These are phyloP conservation scores for Ceratocystis albifundus DNA, from an alignment of 2,329 filamentous ascomycete genomes.

Conservation along the genomic window DNA sequence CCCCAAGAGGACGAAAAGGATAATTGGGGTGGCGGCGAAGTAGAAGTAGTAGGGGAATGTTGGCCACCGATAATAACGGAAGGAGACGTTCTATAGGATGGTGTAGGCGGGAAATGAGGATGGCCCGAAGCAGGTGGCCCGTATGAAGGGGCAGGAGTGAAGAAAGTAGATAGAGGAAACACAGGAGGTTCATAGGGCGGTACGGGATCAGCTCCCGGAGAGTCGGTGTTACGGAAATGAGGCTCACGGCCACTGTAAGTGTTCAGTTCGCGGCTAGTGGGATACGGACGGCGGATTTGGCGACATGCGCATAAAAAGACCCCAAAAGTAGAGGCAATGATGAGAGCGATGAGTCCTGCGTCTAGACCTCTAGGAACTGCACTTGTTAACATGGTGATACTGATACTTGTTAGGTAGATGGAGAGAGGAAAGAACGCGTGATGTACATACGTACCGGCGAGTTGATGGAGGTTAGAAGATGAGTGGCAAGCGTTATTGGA, in stretches of 20 bases:
- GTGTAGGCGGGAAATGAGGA: not conserved
- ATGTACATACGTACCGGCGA: conserved; percentile 9
- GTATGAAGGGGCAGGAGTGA: conserved; percentile 5
- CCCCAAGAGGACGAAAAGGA: conserved; percentile 9
- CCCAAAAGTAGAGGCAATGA: conserved; percentile 20
- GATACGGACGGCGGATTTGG: conserved; percentile 12
- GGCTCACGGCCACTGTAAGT: not conserved
- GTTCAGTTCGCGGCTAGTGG: conserved; percentile 6
- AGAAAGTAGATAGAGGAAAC: conserved; percentile 12
- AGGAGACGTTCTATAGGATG: not conserved
- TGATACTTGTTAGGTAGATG: not conserved
- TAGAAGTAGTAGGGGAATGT: not conserved
- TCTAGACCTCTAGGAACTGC: conserved; percentile 13
- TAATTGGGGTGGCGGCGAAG: not conserved
- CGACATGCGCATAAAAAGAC: conserved; percentile 20
- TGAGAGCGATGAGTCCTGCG: conserved; percentile 17
- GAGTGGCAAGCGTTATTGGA: conserved; percentile 3
- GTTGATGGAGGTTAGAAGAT: not conserved
- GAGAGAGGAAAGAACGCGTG: not conserved
- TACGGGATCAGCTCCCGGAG: conserved; percentile 20
- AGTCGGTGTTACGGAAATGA: conserved; percentile 13
- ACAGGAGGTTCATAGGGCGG: conserved; percentile 20
- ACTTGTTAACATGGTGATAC: conserved; percentile 5
- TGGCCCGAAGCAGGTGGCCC: not conserved
- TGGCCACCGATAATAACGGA: not conserved